phyloP scores from a whole-genome alignment of 345 rosid species.

The Garcia nutans region DNA sequence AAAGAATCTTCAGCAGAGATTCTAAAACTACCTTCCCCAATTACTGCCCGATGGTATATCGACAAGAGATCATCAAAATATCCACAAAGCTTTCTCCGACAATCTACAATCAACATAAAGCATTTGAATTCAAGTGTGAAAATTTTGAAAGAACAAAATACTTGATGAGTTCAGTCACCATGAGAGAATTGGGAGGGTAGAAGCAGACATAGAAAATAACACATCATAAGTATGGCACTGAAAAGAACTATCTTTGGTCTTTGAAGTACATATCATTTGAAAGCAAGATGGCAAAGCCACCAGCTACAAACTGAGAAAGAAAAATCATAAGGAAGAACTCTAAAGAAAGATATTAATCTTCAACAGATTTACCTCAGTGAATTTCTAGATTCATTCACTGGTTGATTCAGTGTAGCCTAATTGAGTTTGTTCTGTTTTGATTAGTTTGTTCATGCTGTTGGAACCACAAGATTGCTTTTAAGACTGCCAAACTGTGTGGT shows the following conservation, averaged over 20 bases:
- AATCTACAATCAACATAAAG: slow-evolving; percentile 55
- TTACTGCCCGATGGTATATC: slow-evolving; percentile 75
- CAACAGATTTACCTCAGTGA: not conserved
- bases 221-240: not conserved
- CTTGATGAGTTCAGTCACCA: slow-evolving; percentile 1
- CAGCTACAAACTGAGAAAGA: not conserved
- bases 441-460: not conserved
- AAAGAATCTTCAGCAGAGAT: slow-evolving; percentile 89
- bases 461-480: not conserved
- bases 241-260: not conserved
- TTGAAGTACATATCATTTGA: not conserved
- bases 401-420: not conserved
- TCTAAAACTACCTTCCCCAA: slow-evolving; percentile 77
- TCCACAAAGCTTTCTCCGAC: slow-evolving; percentile 82
- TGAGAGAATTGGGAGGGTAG: not conserved
- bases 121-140: not conserved
- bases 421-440: not conserved
- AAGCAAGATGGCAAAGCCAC: not conserved
- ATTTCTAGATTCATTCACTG: not conserved
- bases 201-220: not conserved
- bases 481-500: too few relatives aligned
- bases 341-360: not conserved
- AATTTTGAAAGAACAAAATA: not conserved
- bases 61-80: slow-evolving; percentile 75
- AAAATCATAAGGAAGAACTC: not conserved